Base-by-base conservation (phyloP, 2,329 filamentous ascomycete genomes). In the Dactylellina drechsleri region DNA sequence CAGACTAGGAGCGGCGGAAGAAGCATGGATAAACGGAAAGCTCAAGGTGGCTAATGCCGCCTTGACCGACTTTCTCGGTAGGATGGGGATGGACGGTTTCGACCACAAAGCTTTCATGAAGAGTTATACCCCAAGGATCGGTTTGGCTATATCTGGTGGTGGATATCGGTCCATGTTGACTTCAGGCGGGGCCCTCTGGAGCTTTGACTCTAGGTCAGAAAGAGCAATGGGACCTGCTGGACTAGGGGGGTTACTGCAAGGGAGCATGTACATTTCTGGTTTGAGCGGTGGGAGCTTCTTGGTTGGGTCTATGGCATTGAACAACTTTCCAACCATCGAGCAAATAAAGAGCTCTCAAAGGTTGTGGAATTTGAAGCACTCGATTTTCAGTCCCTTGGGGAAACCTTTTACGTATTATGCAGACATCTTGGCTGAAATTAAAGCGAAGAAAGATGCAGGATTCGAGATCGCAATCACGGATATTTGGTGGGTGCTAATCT, bases 121-220 rank as follows among this genome's bases (percentile, higher is more conserved):
- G 64, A 83, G 83, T 1, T 90, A 91, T 81, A 83, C 83, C 0
- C 89, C 89, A 0, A 91, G 89, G 78, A 89, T 96, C 75, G 92
- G 85, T 15, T 87, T 96, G 76, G 91, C 92, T 10, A 84, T 91
- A 50, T 95, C 92, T 0, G 92, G 92, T 13, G 93, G 93, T 80
- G 93, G 93, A 41, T 96, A 95, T 81, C 86, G 93, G 66, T 92
- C 93, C n/a, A 85, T 96, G 83, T 84, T 93, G 84, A 94, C 91
- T 80, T 92, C 92, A 43, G 93, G 90, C 15, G 93, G 93, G 73
- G 90, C 90, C 50, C 79, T 96, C 15, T 87, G 91, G 28, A 92
- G 92, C 0, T 93, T 92, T 77, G 93, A 97, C 81, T 87, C 83
- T 78, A 87, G 93, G 16, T 93, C 91, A 0, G 81, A 84, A 0